These are phyloP conservation scores for Torulaspora gathmanii DNA, from an alignment of 805 yeast genomes.

Conservation along the genomic window DNA sequence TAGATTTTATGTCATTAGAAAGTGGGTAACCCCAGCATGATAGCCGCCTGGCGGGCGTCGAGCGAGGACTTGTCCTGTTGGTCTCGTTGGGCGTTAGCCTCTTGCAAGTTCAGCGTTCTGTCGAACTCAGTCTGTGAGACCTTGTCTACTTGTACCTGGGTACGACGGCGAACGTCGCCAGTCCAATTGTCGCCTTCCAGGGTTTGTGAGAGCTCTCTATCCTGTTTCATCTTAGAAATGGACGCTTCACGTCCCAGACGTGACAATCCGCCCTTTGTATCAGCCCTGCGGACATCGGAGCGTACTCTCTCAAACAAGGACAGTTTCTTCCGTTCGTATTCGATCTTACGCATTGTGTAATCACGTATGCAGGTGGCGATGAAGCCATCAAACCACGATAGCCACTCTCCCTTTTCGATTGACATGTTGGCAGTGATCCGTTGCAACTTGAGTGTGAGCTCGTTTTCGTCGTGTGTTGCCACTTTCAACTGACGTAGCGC, in stretches of 20 bases:
- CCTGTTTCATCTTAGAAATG: slow-evolving; percentile 8
- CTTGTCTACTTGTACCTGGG: slow-evolving; percentile 14
- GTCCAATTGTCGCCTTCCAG: slow-evolving; percentile 55
- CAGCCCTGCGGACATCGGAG: slow-evolving; percentile 67
- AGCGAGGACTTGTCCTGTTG: slow-evolving; percentile 32
- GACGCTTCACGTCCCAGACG: slow-evolving; percentile 52
- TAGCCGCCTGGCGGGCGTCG: slow-evolving; percentile 83
- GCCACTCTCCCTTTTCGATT: slow-evolving; percentile 52
- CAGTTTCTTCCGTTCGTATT: slow-evolving; percentile 77
- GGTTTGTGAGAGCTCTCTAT: slow-evolving; percentile 40
- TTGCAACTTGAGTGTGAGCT: slow-evolving; percentile 68
- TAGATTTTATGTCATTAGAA: slow-evolving; percentile 38
- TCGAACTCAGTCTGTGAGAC: slow-evolving; percentile 30
- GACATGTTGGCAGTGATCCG: slow-evolving; percentile 83
- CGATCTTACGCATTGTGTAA: slow-evolving; percentile 67
- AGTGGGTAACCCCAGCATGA: slow-evolving; percentile 69
- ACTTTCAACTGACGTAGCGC: slow-evolving; percentile 75
- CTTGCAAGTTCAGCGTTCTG: slow-evolving; percentile 20
- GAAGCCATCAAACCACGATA: slow-evolving; percentile 53
- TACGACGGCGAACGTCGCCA: slow-evolving; percentile 43
- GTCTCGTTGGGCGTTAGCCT: slow-evolving; percentile 20
- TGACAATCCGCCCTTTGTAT: slow-evolving; percentile 73
- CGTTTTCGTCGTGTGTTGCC: slow-evolving; percentile 72
- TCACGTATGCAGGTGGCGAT: slow-evolving; percentile 51
- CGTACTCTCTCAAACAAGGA: slow-evolving; percentile 67